These are phyloP conservation scores for Nectriaceae sp. DNA, from an alignment of 2,329 filamentous ascomycete genomes.

Conservation along the genomic window DNA sequence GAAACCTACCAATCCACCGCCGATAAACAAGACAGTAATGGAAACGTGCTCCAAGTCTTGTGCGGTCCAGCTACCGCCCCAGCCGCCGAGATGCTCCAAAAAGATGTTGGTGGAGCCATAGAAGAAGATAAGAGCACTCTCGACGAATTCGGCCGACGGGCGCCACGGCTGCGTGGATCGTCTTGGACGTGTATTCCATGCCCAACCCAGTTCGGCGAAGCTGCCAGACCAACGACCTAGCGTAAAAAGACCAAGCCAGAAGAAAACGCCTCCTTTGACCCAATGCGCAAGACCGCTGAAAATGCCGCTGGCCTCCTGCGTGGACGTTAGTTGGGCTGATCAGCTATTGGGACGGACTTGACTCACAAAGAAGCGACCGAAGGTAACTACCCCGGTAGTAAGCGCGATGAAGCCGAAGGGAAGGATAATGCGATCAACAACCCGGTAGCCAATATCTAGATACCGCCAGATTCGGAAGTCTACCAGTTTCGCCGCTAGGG, in stretches of 20 bases:
- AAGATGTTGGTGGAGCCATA: slow-evolving; percentile 92
- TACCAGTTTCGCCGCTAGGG: slow-evolving; percentile 55
- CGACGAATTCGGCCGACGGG: slow-evolving; percentile 84
- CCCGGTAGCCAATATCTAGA: slow-evolving; percentile 61
- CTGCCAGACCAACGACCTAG: slow-evolving; percentile 88
- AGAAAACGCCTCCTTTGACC: slow-evolving; percentile 93
- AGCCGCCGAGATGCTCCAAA: slow-evolving; percentile 79
- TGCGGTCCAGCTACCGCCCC: slow-evolving; percentile 71
- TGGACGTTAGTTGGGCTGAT: slow-evolving; percentile 3
- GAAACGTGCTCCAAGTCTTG: slow-evolving; percentile 89
- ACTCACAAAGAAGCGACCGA: slow-evolving; percentile 82
- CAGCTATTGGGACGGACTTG: neutral
- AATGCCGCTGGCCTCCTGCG: slow-evolving; percentile 65
- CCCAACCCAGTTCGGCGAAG: slow-evolving; percentile 90
- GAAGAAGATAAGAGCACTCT: slow-evolving; percentile 86
- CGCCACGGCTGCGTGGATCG: slow-evolving; percentile 60
- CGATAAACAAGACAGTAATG: slow-evolving; percentile 91
- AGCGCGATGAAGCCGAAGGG: slow-evolving; percentile 76
- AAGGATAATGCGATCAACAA: slow-evolving; percentile 76
- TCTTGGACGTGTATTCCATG: slow-evolving; percentile 83
- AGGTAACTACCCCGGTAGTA: slow-evolving; percentile 72
- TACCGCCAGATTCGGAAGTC: slow-evolving; percentile 58
- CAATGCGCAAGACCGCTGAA: slow-evolving; percentile 91
- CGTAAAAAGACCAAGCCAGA: slow-evolving; percentile 87
- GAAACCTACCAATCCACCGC: slow-evolving; percentile 77